Evolutionary conservation across 1,284 basidiomycete species (phyloP).

Genomic region (Cerrena zonata): DNA sequence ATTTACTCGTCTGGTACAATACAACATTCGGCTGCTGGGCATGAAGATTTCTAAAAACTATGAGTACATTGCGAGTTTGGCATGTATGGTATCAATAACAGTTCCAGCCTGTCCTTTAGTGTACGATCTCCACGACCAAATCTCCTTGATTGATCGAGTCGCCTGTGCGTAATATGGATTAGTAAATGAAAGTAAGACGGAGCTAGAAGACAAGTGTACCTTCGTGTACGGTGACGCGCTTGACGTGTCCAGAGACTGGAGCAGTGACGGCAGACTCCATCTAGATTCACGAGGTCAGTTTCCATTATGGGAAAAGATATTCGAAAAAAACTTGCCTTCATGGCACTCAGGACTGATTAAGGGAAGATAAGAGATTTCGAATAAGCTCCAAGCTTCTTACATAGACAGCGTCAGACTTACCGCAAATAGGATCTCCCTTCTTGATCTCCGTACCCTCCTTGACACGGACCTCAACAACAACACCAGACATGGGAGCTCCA

Average conservation of each 20-base stretch:
- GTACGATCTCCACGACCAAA: constrained; percentile 78
- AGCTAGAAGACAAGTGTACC: constrained; percentile 48
- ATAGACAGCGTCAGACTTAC: constrained; percentile 36
- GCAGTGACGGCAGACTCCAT: constrained; percentile 96
- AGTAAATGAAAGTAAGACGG: too few relatives aligned
- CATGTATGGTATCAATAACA: not conserved
- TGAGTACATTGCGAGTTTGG: not conserved
- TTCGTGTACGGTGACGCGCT: constrained; percentile 84
- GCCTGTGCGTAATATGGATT: too few relatives aligned
- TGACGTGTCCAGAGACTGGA: constrained; percentile 91
- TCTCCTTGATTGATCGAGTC: constrained; percentile 88
- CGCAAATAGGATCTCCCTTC: constrained; percentile 91
- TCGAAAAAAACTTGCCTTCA: constrained; percentile 60
- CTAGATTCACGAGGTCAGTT: constrained; percentile 37
- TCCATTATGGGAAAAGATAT: constrained; percentile 12
- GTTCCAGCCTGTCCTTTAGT: constrained; percentile 34
- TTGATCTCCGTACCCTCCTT: constrained; percentile 96
- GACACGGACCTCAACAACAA: constrained; percentile 94
- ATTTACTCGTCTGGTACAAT: not conserved
- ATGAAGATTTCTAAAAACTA: not conserved
- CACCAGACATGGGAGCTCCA: constrained; percentile 94
- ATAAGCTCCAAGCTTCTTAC: not conserved
- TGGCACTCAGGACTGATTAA: constrained; percentile 70
- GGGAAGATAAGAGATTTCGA: not conserved
- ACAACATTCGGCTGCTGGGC: not conserved